A percentile compares a stretch with the other conserved stretches of the same genome.
phyloP scores from a whole-genome alignment of 495 filamentous ascomycete species.

The Xylaria nigripes region DNA sequence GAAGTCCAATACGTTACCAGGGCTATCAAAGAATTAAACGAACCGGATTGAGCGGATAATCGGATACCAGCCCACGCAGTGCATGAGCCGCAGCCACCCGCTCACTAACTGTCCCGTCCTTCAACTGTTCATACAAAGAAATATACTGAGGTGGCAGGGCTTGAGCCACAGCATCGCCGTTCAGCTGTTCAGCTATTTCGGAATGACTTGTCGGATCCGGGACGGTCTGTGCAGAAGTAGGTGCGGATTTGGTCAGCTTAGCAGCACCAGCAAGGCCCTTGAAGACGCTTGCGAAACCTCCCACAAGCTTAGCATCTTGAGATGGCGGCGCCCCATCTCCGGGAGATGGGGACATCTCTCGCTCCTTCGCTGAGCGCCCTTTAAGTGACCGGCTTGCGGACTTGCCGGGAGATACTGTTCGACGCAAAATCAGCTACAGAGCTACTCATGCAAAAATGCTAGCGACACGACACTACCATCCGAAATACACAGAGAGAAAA shows the following conservation, averaged over 20 bases:
- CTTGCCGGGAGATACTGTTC: conserved; percentile 38
- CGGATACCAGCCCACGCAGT: conserved; percentile 44
- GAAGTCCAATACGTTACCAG: background rate
- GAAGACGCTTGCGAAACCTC: conserved; percentile 49
- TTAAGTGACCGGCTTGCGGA: conserved; percentile 26
- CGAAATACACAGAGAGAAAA: background rate
- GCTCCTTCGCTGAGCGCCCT: conserved; percentile 20
- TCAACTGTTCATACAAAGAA: conserved; percentile 37
- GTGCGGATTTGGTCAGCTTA: conserved; percentile 37
- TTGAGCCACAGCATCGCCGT: conserved; percentile 18
- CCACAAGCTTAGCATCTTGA: conserved; percentile 36
- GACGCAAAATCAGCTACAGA: conserved; percentile 35
- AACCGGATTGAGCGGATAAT: conserved; percentile 50
- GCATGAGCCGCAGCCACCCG: conserved; percentile 49
- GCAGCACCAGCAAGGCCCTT: conserved; percentile 43
- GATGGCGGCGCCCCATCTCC: conserved; percentile 45
- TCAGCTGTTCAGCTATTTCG: conserved; percentile 29
- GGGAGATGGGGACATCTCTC: conserved; percentile 48
- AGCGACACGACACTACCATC: background rate
- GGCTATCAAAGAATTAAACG: conserved; percentile 10
- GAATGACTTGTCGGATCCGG: conserved; percentile 18
- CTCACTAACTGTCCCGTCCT: conserved; percentile 40
- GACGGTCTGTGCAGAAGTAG: conserved; percentile 28
- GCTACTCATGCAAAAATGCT: background rate
- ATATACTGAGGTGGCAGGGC: conserved; percentile 35